Conservation (phyloP, 106 monocot species). For the Amphibolis antarctica region DNA sequence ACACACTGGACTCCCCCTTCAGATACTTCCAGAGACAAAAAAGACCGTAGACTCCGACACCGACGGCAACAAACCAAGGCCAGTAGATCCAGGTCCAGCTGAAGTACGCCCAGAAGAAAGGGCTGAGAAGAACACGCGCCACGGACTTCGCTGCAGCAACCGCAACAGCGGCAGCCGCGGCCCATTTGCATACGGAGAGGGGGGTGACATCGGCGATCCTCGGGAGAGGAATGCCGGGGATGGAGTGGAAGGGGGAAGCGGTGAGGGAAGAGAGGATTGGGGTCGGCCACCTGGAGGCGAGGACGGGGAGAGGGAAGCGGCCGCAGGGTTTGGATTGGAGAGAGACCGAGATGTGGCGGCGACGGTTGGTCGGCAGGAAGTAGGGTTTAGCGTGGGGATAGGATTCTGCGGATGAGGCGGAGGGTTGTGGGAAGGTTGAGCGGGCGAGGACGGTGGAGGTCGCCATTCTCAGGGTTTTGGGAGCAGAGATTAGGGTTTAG, state of each 20-base stretch:
- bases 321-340: not conserved
- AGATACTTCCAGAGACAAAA: slow-evolving; percentile 29
- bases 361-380: not conserved
- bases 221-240: slow-evolving; percentile 6
- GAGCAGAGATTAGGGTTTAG: not conserved
- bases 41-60: slow-evolving; percentile 36
- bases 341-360: not conserved
- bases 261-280: slow-evolving; percentile 18
- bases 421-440: not conserved
- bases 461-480: slow-evolving; percentile 10
- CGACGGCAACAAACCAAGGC: slow-evolving; percentile 41
- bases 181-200: slow-evolving; percentile 55
- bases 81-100: slow-evolving; percentile 69
- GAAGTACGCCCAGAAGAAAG: slow-evolving; percentile 84
- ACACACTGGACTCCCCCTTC: slow-evolving; percentile 15
- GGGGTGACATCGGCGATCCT: slow-evolving; percentile 28
- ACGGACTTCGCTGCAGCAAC: slow-evolving; percentile 22
- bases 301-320: slow-evolving; percentile 5
- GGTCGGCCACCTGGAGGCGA: slow-evolving; percentile 14
- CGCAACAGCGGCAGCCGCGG: slow-evolving; percentile 25
- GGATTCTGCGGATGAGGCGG: not conserved
- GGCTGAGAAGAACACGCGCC: slow-evolving; percentile 17
- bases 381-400: not conserved
- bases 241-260: not conserved
- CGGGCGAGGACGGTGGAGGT: slow-evolving; percentile 10